Evolutionary conservation across 1,139 yeast genomes (phyloP), one percentile per base, ranked within the genome.

Genomic region (Diutina mesorugosa): DNA sequence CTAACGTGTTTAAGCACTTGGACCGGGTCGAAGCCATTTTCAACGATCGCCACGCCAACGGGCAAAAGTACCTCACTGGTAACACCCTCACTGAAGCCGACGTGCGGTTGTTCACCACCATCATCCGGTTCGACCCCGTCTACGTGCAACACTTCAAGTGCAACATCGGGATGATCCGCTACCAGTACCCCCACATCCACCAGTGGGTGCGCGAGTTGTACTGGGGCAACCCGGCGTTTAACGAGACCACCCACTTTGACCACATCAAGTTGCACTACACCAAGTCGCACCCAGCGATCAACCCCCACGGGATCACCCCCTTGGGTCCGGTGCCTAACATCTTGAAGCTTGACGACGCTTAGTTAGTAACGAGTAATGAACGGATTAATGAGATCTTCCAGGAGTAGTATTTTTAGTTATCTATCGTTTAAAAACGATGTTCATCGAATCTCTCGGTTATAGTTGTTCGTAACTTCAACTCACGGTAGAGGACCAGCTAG

Each of bases 101-200:
- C 68, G 76, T 93, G 57, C 78, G 98, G 63, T 79, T 93, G 59
- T 93, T 72, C 72, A 84, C 95, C 45, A 74, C 97, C 9, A 85
- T 91, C 60, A 76, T 88, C 54, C 80, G 98, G 63, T 91, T 91
- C 65, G 97, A 91, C 68, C 87, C 95, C 1, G 95, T 89, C 38
- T 91, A 91, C 67, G 91, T 86, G 57, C 96, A 90, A 70, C 97
- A 90, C 69, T 93, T 93, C 80, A 93, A 93, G 73, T 89, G 97
- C 71, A 93, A 93, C 69, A 71, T 90, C 61, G 83, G 84, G 56
- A 87, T 84, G 78, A 87, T 93, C 65, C 82, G 97, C 66, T 76
- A 76, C 61, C 88, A 90, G 61, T 93, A 83, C 68, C 97, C 97
- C 28, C 71, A 77, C 64, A 72, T 90, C 57, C 86, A 90, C 72